These are phyloP conservation scores for Tylopilus sp. DNA, from an alignment of 768 basidiomycete species.

Conservation along the genomic window DNA sequence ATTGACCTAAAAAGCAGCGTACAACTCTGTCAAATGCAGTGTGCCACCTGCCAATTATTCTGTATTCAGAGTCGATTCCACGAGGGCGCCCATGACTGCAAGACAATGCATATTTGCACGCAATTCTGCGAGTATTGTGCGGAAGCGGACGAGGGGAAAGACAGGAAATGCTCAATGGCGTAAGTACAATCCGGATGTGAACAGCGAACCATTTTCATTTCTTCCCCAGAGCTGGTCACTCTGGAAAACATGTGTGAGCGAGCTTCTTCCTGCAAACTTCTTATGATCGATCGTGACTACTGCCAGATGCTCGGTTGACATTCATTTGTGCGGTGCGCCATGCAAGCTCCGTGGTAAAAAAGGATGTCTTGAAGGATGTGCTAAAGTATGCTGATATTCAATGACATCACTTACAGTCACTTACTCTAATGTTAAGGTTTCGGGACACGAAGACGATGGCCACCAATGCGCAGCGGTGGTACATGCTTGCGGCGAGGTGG, in stretches of 20 bases:
- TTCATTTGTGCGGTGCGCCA: constrained; percentile 53
- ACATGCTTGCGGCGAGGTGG: constrained; percentile 56
- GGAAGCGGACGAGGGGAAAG: constrained; percentile 27
- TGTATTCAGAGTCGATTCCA: constrained; percentile 50
- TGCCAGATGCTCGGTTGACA: constrained; percentile 46
- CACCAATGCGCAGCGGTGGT: constrained; percentile 50
- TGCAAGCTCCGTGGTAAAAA: constrained; percentile 44
- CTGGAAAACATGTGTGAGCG: no score
- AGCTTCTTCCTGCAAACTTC: background rate
- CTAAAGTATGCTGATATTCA: constrained; percentile 36
- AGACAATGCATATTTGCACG: constrained; percentile 45
- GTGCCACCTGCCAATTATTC: constrained; percentile 43
- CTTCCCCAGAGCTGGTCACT: no score
- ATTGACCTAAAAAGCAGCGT: constrained; percentile 47
- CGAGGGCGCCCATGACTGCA: constrained; percentile 45
- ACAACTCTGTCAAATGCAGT: constrained; percentile 50
- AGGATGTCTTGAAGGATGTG: constrained; percentile 52
- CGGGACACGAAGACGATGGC: constrained; percentile 43
- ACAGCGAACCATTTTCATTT: no score
- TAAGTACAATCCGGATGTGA: no score
- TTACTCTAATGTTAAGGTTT: constrained; percentile 34
- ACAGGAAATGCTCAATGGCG: constrained; percentile 42
- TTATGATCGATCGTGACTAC: background rate
- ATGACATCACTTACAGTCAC: background rate
- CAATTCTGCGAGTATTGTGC: constrained; percentile 42